These are phyloP conservation scores for Cardamine resedifolia DNA, from an alignment of 345 rosid species.

Conservation along the genomic window DNA sequence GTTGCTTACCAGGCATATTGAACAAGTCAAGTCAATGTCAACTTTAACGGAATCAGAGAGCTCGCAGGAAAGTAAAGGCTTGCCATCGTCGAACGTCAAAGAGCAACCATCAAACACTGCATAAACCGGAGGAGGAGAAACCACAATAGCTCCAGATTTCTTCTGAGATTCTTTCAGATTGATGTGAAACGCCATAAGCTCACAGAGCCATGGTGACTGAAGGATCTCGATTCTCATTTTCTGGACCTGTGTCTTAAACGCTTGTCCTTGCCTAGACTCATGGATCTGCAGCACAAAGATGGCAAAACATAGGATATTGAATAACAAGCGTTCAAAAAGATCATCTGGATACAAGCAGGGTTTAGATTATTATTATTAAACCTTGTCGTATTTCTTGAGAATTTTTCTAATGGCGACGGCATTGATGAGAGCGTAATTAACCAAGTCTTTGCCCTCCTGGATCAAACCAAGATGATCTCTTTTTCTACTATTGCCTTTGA, in stretches of 20 bases:
- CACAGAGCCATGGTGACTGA: constrained; percentile 93
- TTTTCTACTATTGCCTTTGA: constrained; percentile 52
- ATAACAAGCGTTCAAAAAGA: not conserved
- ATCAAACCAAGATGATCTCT: constrained; percentile 57
- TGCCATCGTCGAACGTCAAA: constrained; percentile 56
- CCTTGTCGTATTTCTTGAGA: constrained; percentile 96
- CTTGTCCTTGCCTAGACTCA: constrained; percentile 90
- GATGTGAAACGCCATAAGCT: constrained; percentile 89
- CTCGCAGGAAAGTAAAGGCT: constrained; percentile 74
- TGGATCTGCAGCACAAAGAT: constrained; percentile 59
- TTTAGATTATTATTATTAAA: not conserved
- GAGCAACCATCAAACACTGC: constrained; percentile 69
- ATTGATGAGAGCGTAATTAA: constrained; percentile 80
- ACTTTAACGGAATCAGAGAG: constrained; percentile 77
- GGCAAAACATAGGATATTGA: constrained; percentile 5
- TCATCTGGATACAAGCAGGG: not conserved
- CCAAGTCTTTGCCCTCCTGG: constrained; percentile 84
- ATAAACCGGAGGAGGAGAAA: constrained; percentile 35
- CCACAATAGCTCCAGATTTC: constrained; percentile 31
- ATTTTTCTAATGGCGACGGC: constrained; percentile 85
- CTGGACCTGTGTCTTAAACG: constrained; percentile 79
- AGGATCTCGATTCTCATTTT: constrained; percentile 88
- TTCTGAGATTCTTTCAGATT: constrained; percentile 63
- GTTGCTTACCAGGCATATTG: constrained; percentile 86
- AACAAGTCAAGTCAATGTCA: constrained; percentile 85